Conservation (phyloP, 2,329 filamentous ascomycete species). For the Capronia coronata region DNA sequence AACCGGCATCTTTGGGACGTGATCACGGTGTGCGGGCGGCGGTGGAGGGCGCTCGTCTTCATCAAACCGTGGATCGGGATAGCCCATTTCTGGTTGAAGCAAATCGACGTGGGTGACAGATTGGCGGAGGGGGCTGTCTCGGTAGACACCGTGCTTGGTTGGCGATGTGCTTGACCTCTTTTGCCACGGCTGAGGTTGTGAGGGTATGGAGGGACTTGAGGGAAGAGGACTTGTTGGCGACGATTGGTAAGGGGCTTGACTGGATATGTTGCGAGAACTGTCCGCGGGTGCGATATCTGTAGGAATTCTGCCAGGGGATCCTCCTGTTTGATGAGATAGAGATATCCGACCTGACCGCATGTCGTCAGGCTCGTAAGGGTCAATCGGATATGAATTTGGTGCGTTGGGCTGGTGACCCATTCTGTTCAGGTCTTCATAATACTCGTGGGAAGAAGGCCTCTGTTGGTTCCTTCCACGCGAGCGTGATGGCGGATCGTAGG, state of each 20-base stretch:
- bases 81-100: conserved; percentile 15
- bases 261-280: conserved; percentile 3
- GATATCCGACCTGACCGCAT: conserved; percentile 46
- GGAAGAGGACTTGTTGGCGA: conserved; percentile 13
- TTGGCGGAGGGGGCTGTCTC: conserved; percentile 30
- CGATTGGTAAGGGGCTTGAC: conserved; percentile 13
- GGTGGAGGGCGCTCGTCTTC: conserved; percentile 32
- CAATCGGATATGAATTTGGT: not conserved
- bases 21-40: conserved; percentile 29
- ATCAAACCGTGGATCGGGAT: conserved; percentile 20
- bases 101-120: conserved; percentile 29
- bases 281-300: conserved; percentile 4
- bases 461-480: conserved; percentile 6
- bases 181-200: conserved; percentile 17
- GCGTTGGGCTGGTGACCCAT: not conserved
- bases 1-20: conserved; percentile 6
- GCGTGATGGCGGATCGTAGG: conserved; percentile 8
- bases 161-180: conserved; percentile 24
- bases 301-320: not conserved
- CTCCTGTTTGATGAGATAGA: conserved; percentile 40
- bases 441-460: conserved; percentile 10
- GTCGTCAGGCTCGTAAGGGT: conserved; percentile 35
- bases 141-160: conserved; percentile 26
- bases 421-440: conserved; percentile 3
- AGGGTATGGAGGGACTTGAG: conserved; percentile 6